phyloP scores from a whole-genome alignment of 2,329 filamentous ascomycete species.

The Cytospora mali region DNA sequence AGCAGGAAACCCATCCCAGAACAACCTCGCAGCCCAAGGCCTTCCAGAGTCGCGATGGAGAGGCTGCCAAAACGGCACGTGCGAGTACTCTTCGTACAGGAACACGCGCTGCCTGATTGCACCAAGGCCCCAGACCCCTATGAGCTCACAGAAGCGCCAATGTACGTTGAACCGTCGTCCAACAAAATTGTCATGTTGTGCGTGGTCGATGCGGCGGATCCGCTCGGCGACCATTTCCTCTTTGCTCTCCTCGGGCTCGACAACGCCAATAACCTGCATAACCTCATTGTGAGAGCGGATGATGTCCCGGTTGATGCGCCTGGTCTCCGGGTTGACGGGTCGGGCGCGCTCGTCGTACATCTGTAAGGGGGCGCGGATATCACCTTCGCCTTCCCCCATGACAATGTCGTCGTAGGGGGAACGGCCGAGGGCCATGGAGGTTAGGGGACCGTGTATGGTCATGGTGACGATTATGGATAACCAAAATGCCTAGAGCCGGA shows the following conservation, averaged over 20 bases:
- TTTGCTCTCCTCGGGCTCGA: slow-evolving; percentile 55
- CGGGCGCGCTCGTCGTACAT: slow-evolving; percentile 59
- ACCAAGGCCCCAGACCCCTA: slow-evolving; percentile 54
- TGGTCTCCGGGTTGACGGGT: slow-evolving; percentile 57
- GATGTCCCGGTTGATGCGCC: slow-evolving; percentile 57
- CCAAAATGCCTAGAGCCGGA: not conserved
- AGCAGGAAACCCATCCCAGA: slow-evolving; percentile 45
- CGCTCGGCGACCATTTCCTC: slow-evolving; percentile 45
- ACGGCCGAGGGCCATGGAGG: slow-evolving; percentile 59
- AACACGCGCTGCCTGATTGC: slow-evolving; percentile 58
- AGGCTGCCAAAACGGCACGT: slow-evolving; percentile 52
- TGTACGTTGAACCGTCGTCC: slow-evolving; percentile 44
- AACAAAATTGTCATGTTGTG: slow-evolving; percentile 50
- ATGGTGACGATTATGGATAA: slow-evolving; percentile 40
- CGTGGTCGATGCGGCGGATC: slow-evolving; percentile 43
- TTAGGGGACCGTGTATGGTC: slow-evolving; percentile 59
- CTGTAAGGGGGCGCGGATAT: slow-evolving; percentile 47
- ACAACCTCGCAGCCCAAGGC: slow-evolving; percentile 39
- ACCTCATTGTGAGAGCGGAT: slow-evolving; percentile 65
- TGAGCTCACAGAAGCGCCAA: slow-evolving; percentile 44
- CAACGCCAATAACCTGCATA: slow-evolving; percentile 64
- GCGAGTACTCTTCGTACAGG: slow-evolving; percentile 54
- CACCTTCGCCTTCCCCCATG: slow-evolving; percentile 49
- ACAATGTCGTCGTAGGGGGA: slow-evolving; percentile 63
- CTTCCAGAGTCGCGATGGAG: slow-evolving; percentile 39